Conservation (phyloP, 169 alveolate genomes). For the Plasmodium vivax region DNA sequence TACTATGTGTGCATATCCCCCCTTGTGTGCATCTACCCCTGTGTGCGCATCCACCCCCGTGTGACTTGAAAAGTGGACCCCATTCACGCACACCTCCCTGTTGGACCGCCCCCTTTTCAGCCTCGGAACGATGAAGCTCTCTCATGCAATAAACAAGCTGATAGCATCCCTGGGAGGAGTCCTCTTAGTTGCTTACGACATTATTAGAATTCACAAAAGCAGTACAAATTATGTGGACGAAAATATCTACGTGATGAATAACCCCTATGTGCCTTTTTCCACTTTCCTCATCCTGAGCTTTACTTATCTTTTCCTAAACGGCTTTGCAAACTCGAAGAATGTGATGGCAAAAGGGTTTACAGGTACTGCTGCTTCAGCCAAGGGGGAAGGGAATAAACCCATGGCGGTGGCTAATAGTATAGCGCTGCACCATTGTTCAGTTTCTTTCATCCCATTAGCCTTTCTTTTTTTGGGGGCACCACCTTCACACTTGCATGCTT, state of each 20-base stretch:
- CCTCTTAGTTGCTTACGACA: constrained; percentile 22
- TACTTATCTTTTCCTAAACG: constrained; percentile 32
- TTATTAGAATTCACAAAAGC: constrained; percentile 1
- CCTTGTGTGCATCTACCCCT: not conserved
- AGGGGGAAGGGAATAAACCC: not conserved
- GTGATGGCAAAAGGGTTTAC: constrained; percentile 9
- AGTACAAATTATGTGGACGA: not conserved
- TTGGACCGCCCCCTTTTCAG: not conserved
- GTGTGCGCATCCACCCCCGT: not conserved
- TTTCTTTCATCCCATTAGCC: not conserved
- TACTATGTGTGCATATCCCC: not conserved
- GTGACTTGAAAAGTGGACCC: not conserved
- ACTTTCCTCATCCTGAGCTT: constrained; percentile 17
- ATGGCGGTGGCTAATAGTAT: not conserved
- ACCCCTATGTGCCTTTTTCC: constrained; percentile 22
- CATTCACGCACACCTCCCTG: not conserved
- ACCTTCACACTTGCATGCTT: not conserved
- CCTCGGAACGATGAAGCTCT: constrained; percentile 28
- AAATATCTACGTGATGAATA: constrained; percentile 3
- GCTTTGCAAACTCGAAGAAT: constrained; percentile 18
- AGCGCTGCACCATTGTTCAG: not conserved
- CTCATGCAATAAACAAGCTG: constrained; percentile 16
- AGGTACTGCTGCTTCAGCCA: constrained; percentile 11
- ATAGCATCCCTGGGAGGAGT: constrained; percentile 50
- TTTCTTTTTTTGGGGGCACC: not conserved